Base-by-base conservation (phyloP, 2,329 filamentous ascomycete genomes). In the Diaporthe citri region DNA sequence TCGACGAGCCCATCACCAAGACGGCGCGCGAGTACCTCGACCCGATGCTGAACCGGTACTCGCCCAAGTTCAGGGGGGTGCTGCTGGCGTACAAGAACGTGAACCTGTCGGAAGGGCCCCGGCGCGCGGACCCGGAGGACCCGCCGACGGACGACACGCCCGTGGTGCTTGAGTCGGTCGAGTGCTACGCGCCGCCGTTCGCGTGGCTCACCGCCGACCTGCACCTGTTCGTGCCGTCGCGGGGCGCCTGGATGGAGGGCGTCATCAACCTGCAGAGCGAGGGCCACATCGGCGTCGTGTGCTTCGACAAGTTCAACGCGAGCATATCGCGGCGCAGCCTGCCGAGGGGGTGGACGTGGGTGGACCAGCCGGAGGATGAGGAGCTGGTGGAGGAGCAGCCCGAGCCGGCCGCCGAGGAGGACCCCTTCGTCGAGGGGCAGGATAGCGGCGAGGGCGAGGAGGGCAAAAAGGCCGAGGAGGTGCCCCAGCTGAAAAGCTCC, bases 241-340 rank as follows among this genome's bases (percentile, higher is more conserved):
- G 90, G 60, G 94, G 94, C 48, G 91, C 92, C 12, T 91, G 90
- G 84, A 89, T 98, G 81, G 93, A 96, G 78, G 97, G 95, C 15
- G 92, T 89, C 78, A 90, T 98, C 73, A 97, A 96, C 80, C 87
- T 98, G 41, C 95, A 97, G 82, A 96, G 93, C 64, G 94, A 97
- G 79, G 95, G 95, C 9, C 95, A 98, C 81, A 89, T 99, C 9
- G 96, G 96, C 28, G 90, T 98, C 3, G 91, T 97, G 15, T 97
- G 95, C 82, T 96, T 95, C 85, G 96, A 96, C 83, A 91, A 95
- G 78, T 98, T 98, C 88, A 97, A 97, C 79, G 94, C 96, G 1
- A 95, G 93, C 57, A 94, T 99, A 75, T 93, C 96, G 79, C 89
- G 93, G 31, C 90, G 90, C 76, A 89, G 94, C 48, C 87, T 99